Conservation (phyloP, 768 basidiomycete species). For the Scleroderma citrinum region DNA sequence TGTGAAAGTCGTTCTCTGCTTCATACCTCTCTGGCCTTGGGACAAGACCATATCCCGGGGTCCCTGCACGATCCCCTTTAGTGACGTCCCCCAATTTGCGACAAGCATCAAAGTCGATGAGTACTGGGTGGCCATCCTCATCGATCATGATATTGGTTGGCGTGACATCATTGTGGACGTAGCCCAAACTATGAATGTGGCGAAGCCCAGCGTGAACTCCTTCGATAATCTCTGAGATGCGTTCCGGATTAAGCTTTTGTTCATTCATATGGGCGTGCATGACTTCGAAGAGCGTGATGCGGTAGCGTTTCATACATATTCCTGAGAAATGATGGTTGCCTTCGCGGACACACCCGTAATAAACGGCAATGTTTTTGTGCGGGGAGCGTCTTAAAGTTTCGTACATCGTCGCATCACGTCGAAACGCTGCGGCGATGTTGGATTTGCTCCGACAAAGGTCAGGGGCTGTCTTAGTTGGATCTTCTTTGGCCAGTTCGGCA, state of each 20-base stretch:
- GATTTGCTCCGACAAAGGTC: background rate
- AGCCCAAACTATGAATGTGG: constrained; percentile 18
- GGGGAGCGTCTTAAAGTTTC: constrained; percentile 4
- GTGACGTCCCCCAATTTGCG: background rate
- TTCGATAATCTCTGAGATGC: background rate
- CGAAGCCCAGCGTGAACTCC: constrained; percentile 14
- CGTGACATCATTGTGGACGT: constrained; percentile 25
- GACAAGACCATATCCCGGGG: background rate
- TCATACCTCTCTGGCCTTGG: background rate
- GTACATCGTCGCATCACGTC: background rate
- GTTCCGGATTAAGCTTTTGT: background rate
- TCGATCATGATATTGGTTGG: constrained; percentile 23
- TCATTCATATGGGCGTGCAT: background rate
- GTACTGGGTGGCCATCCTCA: constrained; percentile 13
- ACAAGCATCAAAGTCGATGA: constrained; percentile 20
- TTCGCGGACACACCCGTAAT: constrained; percentile 16
- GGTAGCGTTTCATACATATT: constrained; percentile 9
- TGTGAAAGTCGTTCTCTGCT: background rate
- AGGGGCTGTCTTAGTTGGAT: background rate
- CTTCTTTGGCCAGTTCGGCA: background rate
- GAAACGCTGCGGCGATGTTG: background rate
- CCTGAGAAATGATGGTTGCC: constrained; percentile 8
- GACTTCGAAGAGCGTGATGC: background rate
- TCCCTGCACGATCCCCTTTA: background rate
- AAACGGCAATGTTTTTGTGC: constrained; percentile 17